These are phyloP conservation scores for Linderniella brevidens DNA, from an alignment of 257 asterid species.

Conservation along the genomic window DNA sequence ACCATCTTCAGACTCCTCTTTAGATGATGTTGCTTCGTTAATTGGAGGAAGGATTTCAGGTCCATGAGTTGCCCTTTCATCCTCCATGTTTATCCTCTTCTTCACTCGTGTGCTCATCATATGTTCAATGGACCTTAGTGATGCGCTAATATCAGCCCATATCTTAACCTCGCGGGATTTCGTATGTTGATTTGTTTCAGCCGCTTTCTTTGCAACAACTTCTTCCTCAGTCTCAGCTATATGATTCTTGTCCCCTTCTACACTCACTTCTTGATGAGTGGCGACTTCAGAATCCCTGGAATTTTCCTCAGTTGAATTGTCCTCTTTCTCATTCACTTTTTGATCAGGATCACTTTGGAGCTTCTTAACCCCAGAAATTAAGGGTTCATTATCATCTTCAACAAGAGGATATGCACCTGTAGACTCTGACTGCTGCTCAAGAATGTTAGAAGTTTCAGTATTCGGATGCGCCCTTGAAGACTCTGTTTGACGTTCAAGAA, in stretches of 20 bases:
- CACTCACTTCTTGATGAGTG: slow-evolving; percentile 19
- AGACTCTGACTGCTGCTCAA: slow-evolving; percentile 37
- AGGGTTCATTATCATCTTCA: slow-evolving; percentile 15
- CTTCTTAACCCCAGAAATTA: slow-evolving; percentile 22
- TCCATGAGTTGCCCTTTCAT: slow-evolving; percentile 11
- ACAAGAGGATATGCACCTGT: slow-evolving; percentile 13
- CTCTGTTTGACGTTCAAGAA: slow-evolving; percentile 48
- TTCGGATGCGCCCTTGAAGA: slow-evolving; percentile 13
- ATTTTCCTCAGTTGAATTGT: slow-evolving; percentile 9
- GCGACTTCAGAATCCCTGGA: slow-evolving; percentile 18
- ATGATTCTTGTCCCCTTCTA: slow-evolving; percentile 21
- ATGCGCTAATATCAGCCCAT: slow-evolving; percentile 54
- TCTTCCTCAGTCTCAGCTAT: slow-evolving; percentile 17
- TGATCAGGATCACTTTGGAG: slow-evolving; percentile 13
- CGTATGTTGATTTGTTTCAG: slow-evolving; percentile 16
- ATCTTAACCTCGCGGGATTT: slow-evolving; percentile 33
- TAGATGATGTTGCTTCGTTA: slow-evolving; percentile 20
- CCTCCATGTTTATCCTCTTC: slow-evolving; percentile 25
- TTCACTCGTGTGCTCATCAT: slow-evolving; percentile 58
- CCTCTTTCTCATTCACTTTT: slow-evolving; percentile 13
- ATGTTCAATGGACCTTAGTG: slow-evolving; percentile 35
- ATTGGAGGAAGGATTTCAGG: slow-evolving; percentile 29
- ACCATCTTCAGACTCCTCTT: slow-evolving; percentile 25
- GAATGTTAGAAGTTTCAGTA: slow-evolving; percentile 22
- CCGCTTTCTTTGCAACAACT: slow-evolving; percentile 19